A percentile compares a stretch with the other conserved stretches of the same genome.
Evolutionary conservation across 306 rosid genomes (phyloP).

Genomic region (Lathyrus oleraceus): DNA sequence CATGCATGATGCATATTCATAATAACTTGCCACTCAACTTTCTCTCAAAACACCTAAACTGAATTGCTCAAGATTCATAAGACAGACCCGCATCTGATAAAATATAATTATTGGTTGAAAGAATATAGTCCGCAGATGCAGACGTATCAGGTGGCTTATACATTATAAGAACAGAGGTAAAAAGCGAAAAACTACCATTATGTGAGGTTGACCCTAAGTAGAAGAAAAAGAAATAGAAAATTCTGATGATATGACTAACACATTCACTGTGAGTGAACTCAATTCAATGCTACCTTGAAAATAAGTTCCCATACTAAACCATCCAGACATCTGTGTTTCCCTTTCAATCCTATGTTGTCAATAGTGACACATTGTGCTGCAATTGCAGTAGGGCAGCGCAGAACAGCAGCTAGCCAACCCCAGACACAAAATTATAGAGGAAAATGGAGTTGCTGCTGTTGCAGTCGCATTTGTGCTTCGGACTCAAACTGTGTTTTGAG

Average conservation of each 20-base stretch:
- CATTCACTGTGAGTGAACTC: too few relatives aligned
- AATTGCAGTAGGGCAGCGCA: background rate
- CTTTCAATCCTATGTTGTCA: slow-evolving; percentile 5
- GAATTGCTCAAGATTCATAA: background rate
- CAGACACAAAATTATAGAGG: background rate
- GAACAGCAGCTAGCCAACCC: background rate
- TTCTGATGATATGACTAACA: too few relatives aligned
- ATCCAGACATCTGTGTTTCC: background rate
- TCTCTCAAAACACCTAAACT: background rate
- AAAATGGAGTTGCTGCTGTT: background rate
- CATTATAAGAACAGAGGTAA: background rate
- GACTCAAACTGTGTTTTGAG: background rate
- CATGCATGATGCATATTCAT: background rate
- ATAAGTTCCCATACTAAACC: background rate
- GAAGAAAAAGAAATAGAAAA: too few relatives aligned
- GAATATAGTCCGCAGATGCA: slow-evolving; percentile 8
- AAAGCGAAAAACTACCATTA: too few relatives aligned
- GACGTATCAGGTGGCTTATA: background rate
- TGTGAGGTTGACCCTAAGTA: too few relatives aligned
- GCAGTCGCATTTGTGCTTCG: background rate
- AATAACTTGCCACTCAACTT: background rate
- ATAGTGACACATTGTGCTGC: background rate
- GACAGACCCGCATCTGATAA: slow-evolving; percentile 1
- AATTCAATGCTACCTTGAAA: too few relatives aligned
- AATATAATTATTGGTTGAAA: slow-evolving; percentile 5